phyloP scores from a whole-genome alignment of 2,329 filamentous ascomycete genomes.

The Trichoderma sp. region DNA sequence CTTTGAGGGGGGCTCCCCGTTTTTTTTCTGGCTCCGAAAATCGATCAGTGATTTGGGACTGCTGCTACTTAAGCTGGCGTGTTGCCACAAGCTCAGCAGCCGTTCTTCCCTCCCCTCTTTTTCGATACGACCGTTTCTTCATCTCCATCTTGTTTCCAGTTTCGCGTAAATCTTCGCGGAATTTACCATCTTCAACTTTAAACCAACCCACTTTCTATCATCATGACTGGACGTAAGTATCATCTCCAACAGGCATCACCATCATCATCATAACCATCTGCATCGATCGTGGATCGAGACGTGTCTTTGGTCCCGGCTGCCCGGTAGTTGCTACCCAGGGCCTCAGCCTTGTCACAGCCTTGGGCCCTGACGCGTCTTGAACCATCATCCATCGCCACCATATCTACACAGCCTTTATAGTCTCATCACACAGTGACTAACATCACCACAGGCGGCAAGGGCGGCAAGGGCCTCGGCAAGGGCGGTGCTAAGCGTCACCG shows the following conservation, averaged over 20 bases:
- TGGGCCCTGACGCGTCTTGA: conserved; percentile 13
- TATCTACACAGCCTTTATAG: background rate
- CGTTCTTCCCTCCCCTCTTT: conserved; percentile 27
- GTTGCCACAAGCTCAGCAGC: conserved; percentile 32
- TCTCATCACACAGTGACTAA: conserved; percentile 41
- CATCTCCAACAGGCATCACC: background rate
- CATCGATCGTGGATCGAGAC: background rate
- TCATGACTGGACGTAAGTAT: conserved; percentile 43
- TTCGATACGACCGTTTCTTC: conserved; percentile 15
- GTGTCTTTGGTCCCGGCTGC: background rate
- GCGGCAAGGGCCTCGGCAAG: conserved; percentile 97
- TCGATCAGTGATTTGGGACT: conserved; percentile 41
- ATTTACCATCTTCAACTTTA: background rate
- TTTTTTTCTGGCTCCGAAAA: conserved; percentile 4
- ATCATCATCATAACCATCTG: background rate
- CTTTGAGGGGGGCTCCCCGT: background rate
- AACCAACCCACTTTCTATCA: conserved; percentile 28
- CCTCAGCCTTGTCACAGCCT: background rate
- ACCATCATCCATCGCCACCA: background rate
- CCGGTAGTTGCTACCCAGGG: background rate
- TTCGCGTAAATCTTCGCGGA: background rate
- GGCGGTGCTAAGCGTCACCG: conserved; percentile 98
- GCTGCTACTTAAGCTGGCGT: conserved; percentile 43
- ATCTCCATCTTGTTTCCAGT: conserved; percentile 1
- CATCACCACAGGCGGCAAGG: conserved; percentile 73